Percentiles rank a stretch among this genome's conserved stretches.
These are phyloP conservation scores for Trichothecium roseum DNA, from an alignment of 2,329 filamentous ascomycete species.

Conservation along the genomic window DNA sequence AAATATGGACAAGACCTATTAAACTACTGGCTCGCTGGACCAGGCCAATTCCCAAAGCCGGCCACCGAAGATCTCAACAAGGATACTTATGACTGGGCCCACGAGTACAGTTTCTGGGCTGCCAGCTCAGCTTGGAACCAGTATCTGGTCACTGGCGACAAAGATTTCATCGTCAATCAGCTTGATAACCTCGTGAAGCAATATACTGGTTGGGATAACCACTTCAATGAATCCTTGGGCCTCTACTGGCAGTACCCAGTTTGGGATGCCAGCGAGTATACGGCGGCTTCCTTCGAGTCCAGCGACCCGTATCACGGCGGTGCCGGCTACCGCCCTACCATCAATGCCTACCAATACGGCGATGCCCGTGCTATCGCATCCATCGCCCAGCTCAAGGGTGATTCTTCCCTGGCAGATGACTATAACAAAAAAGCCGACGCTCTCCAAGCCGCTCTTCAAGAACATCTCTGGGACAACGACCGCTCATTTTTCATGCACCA, in stretches of 20 bases:
- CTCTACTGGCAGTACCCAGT: slow-evolving; percentile 31
- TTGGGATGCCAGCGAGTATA: slow-evolving; percentile 32
- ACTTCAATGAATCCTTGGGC: slow-evolving; percentile 10
- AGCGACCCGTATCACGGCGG: slow-evolving; percentile 23
- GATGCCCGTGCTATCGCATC: slow-evolving; percentile 27
- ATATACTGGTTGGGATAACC: slow-evolving; percentile 26
- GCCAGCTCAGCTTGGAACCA: slow-evolving; percentile 11
- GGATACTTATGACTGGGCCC: slow-evolving; percentile 10
- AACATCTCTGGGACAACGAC: slow-evolving; percentile 24
- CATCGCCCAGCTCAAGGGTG: slow-evolving; percentile 14
- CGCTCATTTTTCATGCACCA: slow-evolving; percentile 28
- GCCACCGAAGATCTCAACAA: slow-evolving; percentile 7
- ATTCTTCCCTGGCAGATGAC: slow-evolving; percentile 14
- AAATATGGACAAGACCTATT: slow-evolving; percentile 24
- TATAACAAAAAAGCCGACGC: slow-evolving; percentile 21
- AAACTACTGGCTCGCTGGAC: slow-evolving; percentile 11
- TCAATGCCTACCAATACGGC: slow-evolving; percentile 33
- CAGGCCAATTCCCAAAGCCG: slow-evolving; percentile 9
- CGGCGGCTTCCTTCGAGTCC: slow-evolving; percentile 15
- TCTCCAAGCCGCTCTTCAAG: slow-evolving; percentile 22
- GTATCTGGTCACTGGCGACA: slow-evolving; percentile 25
- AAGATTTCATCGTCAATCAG: slow-evolving; percentile 22
- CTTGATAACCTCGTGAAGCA: slow-evolving; percentile 27
- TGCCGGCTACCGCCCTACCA: slow-evolving; percentile 28
- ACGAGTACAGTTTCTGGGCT: slow-evolving; percentile 13